A percentile compares a stretch with the other conserved stretches of the same genome.
These are phyloP conservation scores for Phtheirospermum japonicum DNA, from an alignment of 257 asterid species.

Conservation along the genomic window DNA sequence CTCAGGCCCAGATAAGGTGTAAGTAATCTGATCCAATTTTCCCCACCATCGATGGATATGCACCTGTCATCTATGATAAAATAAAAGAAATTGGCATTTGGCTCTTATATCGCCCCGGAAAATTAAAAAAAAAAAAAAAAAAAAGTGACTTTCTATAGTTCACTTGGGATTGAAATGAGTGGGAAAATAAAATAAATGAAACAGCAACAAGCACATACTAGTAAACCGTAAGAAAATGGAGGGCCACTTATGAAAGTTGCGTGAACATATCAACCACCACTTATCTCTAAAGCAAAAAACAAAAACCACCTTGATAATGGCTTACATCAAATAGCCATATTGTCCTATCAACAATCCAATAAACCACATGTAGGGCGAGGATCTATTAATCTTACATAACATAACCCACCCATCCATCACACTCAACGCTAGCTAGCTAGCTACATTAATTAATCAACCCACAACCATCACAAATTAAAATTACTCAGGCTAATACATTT, in stretches of 20 bases:
- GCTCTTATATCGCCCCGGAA: too few relatives aligned
- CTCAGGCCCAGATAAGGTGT: too few relatives aligned
- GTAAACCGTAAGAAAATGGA: conserved; percentile 14
- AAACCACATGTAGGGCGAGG: conserved; percentile 37
- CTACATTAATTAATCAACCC: not conserved
- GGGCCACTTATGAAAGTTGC: conserved; percentile 42
- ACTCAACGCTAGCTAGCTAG: not conserved
- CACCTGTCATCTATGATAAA: too few relatives aligned
- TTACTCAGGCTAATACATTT: too few relatives aligned
- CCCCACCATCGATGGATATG: too few relatives aligned
- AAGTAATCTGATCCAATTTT: too few relatives aligned
- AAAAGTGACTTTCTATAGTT: too few relatives aligned
- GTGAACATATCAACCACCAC: conserved; percentile 43
- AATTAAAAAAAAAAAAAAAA: too few relatives aligned
- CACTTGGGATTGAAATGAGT: too few relatives aligned
- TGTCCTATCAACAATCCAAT: conserved; percentile 34
- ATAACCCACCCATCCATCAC: not conserved
- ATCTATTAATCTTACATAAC: conserved; percentile 24
- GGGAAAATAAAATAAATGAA: too few relatives aligned
- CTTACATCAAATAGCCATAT: conserved; percentile 51
- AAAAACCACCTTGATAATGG: conserved; percentile 38
- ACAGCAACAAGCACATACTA: not conserved
- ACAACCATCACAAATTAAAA: not conserved
- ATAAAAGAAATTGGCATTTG: too few relatives aligned
- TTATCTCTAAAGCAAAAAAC: conserved; percentile 30